Conservation (phyloP, 805 yeast genomes). For the Kuraishia molischiana region DNA sequence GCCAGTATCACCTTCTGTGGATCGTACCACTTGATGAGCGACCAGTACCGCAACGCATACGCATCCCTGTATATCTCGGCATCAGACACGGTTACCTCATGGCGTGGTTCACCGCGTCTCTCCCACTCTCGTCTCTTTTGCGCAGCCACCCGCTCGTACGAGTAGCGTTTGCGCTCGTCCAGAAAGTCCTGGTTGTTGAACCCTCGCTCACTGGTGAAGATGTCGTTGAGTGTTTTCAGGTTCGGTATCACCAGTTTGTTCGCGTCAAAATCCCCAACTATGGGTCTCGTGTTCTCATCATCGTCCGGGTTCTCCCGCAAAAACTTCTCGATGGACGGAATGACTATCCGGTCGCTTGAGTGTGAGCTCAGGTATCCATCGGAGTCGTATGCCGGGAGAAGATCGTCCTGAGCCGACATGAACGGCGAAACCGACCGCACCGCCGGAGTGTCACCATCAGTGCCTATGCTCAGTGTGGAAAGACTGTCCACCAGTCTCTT, state of each 20-base stretch:
- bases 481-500: conserved; percentile 6
- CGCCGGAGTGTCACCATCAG: conserved; percentile 2
- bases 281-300: not conserved
- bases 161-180: not conserved
- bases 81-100: conserved; percentile 6
- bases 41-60: conserved; percentile 10
- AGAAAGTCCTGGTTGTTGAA: conserved; percentile 4
- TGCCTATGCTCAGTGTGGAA: conserved; percentile 4
- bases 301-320: conserved; percentile 12
- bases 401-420: not conserved
- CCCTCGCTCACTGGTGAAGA: conserved; percentile 5
- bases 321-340: conserved; percentile 15
- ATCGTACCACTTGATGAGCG: conserved; percentile 14
- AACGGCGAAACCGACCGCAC: not conserved
- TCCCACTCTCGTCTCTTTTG: conserved; percentile 5
- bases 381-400: not conserved
- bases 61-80: conserved; percentile 13
- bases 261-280: conserved; percentile 3
- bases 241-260: conserved; percentile 7
- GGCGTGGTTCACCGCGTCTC: not conserved
- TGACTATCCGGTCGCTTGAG: conserved; percentile 6
- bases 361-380: not conserved
- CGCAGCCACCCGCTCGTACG: conserved; percentile 3
- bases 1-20: conserved; percentile 11
- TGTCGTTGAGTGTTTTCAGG: conserved; percentile 7